These are phyloP conservation scores for Aspergillus clavatus DNA, from an alignment of 2,329 filamentous ascomycete genomes.

Conservation along the genomic window DNA sequence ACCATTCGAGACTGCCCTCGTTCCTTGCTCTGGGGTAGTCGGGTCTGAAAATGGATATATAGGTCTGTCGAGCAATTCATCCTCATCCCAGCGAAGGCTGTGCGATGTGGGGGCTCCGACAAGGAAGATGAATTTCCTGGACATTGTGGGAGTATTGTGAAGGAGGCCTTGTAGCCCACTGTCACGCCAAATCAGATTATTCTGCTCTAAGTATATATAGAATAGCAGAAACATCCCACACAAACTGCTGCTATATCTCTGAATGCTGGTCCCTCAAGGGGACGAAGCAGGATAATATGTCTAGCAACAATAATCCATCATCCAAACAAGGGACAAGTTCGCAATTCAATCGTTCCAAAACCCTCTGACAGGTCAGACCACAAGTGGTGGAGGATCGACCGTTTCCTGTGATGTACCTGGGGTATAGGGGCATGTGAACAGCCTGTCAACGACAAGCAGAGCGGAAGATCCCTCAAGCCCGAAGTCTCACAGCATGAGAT, in stretches of 20 bases:
- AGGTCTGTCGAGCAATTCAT: slow-evolving; percentile 48
- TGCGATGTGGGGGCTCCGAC: slow-evolving; percentile 57
- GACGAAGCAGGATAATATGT: neutral
- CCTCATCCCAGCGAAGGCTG: slow-evolving; percentile 52
- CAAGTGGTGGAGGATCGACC: neutral
- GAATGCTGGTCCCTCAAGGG: neutral
- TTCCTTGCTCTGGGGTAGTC: slow-evolving; percentile 5
- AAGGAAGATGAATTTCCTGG: slow-evolving; percentile 44
- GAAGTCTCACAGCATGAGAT: too few relatives aligned
- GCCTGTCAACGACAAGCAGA: neutral
- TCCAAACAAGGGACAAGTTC: neutral
- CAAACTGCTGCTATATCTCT: too few relatives aligned
- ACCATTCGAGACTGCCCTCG: slow-evolving; percentile 9
- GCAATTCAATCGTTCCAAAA: neutral
- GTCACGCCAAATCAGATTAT: neutral
- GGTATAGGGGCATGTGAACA: neutral
- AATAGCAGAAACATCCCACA: neutral
- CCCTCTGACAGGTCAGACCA: neutral
- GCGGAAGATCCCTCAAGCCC: neutral
- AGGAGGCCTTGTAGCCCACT: slow-evolving; percentile 3
- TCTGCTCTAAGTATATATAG: neutral
- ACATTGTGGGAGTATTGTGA: slow-evolving; percentile 18
- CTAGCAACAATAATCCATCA: neutral
- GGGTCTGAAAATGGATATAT: slow-evolving; percentile 29
- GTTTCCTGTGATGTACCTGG: too few relatives aligned